Evolutionary conservation across 2,329 filamentous ascomycete genomes (phyloP), one percentile per base, ranked within the genome.

Genomic region (Penicillium verrucosum): DNA sequence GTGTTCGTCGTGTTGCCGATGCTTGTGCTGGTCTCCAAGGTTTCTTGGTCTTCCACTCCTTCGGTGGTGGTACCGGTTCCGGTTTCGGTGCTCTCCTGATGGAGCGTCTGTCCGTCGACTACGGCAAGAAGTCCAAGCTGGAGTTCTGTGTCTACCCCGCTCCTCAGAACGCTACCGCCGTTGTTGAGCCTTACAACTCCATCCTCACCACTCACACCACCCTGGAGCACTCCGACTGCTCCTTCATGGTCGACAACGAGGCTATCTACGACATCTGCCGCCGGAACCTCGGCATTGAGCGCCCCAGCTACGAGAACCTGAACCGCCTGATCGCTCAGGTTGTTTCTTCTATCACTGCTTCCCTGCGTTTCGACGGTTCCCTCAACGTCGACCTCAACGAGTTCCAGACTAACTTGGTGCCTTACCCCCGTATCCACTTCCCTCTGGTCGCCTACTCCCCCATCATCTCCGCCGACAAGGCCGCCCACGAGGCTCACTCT

Each of bases 161-260:
- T 68, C 94, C 94, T 59, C 92, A 96, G 82, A 94, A 94, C 67
- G 91, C 93, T 68, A 97, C 93, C 72, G 95, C 94, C 43, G 93
- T 99, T 60, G 94, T 99, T 65, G 94, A 99, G 87, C 94, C 94
- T 60, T 99, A 99, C 87, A 99, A 99, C 87, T 97, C 94, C 51
- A 97, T 97, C 75, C 87, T 99, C 68, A 97, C 94, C 70, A 97
- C 94, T 63, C 94, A 99, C 86, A 97, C 92, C 75, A 97, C 94
- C 65, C 88, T 99, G 56, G 94, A 99, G 86, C 92, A 99, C 85
- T 96, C 92, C 62, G 94, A 99, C 85, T 97, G 94, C 85, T 95
- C 90, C 71, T 99, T 99, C 86, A 96, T 97, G 91, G 94, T 99
- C 68, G 94, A 99, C 83, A 99, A 99, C 81, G 94, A 99, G 84